A percentile compares a stretch with the other conserved stretches of the same genome.
Evolutionary conservation across 805 yeast species (phyloP).

Genomic region (Saturnispora dispora): DNA sequence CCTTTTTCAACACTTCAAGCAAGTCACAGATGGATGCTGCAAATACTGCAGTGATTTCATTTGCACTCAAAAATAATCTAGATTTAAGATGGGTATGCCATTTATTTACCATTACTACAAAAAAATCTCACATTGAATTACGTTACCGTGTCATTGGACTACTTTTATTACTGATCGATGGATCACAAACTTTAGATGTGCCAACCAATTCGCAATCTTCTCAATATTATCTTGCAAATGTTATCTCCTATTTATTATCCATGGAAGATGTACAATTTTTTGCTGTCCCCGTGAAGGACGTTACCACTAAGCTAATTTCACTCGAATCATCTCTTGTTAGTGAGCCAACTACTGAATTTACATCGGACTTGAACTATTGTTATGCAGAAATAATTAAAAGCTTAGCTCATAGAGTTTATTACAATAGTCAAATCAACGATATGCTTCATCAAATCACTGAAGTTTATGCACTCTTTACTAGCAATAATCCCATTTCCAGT

Average conservation of each 20-base stretch:
- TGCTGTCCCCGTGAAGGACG: slow-evolving; percentile 79
- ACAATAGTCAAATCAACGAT: slow-evolving; percentile 79
- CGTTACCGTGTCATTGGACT: slow-evolving; percentile 20
- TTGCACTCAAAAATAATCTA: slow-evolving; percentile 26
- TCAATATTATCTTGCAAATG: slow-evolving; percentile 16
- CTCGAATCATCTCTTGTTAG: not conserved
- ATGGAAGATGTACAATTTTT: slow-evolving; percentile 70
- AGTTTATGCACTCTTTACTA: not conserved
- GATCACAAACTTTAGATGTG: slow-evolving; percentile 40
- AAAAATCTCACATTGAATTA: slow-evolving; percentile 50
- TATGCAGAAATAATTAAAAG: slow-evolving; percentile 56
- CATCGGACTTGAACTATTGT: slow-evolving; percentile 28
- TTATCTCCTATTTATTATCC: slow-evolving; percentile 44
- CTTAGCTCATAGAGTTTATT: slow-evolving; percentile 69
- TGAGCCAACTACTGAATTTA: slow-evolving; percentile 17
- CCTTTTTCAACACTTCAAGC: slow-evolving; percentile 56
- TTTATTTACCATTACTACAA: slow-evolving; percentile 55
- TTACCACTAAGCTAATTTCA: slow-evolving; percentile 43
- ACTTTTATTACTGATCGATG: slow-evolving; percentile 26
- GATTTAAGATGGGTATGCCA: slow-evolving; percentile 42
- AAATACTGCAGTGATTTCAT: slow-evolving; percentile 43
- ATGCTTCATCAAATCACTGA: slow-evolving; percentile 47
- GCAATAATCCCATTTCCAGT: not conserved
- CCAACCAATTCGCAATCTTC: slow-evolving; percentile 14
- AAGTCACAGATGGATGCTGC: slow-evolving; percentile 51